Evolutionary conservation across 1,139 yeast species (phyloP).

Genomic region (Candida dubliniensis): DNA sequence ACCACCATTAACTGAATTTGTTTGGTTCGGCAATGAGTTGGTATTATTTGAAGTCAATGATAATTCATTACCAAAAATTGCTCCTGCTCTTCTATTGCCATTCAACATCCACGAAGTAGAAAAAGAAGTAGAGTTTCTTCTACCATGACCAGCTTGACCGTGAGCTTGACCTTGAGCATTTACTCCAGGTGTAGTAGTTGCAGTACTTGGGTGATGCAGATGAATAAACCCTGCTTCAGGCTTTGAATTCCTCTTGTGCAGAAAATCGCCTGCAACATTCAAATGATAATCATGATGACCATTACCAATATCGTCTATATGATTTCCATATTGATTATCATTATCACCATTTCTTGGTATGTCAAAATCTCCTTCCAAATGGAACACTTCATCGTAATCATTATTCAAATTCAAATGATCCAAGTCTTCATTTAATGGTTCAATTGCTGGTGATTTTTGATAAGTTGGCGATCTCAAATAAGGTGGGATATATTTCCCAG

Average conservation of each 20-base stretch:
- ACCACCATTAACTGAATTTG: slow-evolving; percentile 20
- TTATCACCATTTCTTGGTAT: not conserved
- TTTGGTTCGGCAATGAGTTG: slow-evolving; percentile 7
- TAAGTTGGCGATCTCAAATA: slow-evolving; percentile 42
- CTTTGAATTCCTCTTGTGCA: slow-evolving; percentile 1
- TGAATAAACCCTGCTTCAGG: slow-evolving; percentile 1
- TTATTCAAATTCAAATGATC: slow-evolving; percentile 33
- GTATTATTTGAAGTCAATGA: not conserved
- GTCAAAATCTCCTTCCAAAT: slow-evolving; percentile 46
- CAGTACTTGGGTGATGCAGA: not conserved
- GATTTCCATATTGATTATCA: not conserved
- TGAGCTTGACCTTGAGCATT: too few species aligned
- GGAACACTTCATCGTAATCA: slow-evolving; percentile 45
- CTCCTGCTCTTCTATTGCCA: not conserved
- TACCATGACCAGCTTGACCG: not conserved
- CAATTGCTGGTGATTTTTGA: slow-evolving; percentile 35
- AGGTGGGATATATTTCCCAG: slow-evolving; percentile 48
- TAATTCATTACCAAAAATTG: slow-evolving; percentile 10
- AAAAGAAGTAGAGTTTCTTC: slow-evolving; percentile 5
- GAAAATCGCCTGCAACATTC: slow-evolving; percentile 1
- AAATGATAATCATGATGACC: not conserved
- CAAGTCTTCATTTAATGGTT: slow-evolving; percentile 40
- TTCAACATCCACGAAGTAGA: slow-evolving; percentile 6
- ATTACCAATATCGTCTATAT: slow-evolving; percentile 5
- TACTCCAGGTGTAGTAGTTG: slow-evolving; percentile 4